These are phyloP conservation scores for Alternaria panax DNA, from an alignment of 2,329 filamentous ascomycete species.

Conservation along the genomic window DNA sequence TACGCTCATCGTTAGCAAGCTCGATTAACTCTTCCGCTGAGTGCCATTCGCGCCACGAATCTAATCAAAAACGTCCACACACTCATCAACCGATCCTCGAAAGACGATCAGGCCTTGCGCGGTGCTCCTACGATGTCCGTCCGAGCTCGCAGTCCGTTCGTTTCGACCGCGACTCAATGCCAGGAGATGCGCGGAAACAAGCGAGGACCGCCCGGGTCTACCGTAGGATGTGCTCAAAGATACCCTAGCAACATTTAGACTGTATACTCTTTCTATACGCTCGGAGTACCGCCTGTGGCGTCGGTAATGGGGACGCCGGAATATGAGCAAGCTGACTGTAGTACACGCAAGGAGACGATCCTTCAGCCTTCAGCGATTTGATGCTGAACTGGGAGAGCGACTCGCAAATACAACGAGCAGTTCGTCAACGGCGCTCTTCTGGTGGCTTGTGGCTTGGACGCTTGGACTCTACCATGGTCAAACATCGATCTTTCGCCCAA, in stretches of 20 bases:
- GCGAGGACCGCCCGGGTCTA: constrained; percentile 8
- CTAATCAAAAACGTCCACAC: neutral
- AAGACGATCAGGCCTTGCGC: constrained; percentile 1
- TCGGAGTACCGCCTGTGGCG: constrained; percentile 18
- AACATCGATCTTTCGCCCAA: constrained; percentile 26
- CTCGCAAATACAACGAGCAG: constrained; percentile 1
- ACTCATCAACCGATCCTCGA: neutral
- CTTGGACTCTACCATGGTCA: constrained; percentile 21
- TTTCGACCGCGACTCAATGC: constrained; percentile 20
- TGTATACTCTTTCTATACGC: constrained; percentile 20
- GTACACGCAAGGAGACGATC: constrained; percentile 23
- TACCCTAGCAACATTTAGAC: constrained; percentile 15
- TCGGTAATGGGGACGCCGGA: constrained; percentile 36
- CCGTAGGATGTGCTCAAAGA: constrained; percentile 14
- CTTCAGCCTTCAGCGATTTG: constrained; percentile 15
- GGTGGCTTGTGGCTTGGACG: constrained; percentile 9
- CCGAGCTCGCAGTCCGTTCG: constrained; percentile 15
- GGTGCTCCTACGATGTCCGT: constrained; percentile 8
- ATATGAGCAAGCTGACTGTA: constrained; percentile 23
- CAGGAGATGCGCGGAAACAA: constrained; percentile 17
- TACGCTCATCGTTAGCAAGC: constrained; percentile 8
- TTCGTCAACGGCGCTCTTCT: constrained; percentile 18
- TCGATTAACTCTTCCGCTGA: constrained; percentile 5
- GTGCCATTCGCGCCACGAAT: neutral
- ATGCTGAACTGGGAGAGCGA: neutral